phyloP scores from a whole-genome alignment of 2,329 filamentous ascomycete genomes.

The Coniochaeta ligniaria region DNA sequence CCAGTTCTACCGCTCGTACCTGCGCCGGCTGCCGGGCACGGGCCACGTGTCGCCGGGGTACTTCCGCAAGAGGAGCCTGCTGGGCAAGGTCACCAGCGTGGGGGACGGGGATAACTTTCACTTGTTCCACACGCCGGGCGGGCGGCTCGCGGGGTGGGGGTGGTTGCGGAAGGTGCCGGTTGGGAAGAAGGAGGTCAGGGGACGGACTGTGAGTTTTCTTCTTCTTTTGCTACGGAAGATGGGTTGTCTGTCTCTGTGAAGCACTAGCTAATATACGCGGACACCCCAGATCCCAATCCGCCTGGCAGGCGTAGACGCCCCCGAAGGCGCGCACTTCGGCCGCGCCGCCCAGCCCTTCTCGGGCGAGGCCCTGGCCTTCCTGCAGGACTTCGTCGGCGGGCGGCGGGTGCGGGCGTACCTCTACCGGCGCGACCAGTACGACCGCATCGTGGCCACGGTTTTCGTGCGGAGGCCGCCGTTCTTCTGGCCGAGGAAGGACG shows the following conservation, averaged over 20 bases:
- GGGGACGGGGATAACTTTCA: slow-evolving; percentile 97
- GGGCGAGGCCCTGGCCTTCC: slow-evolving; percentile 73
- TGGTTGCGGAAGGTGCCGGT: slow-evolving; percentile 73
- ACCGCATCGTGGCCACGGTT: slow-evolving; percentile 81
- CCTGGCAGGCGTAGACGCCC: slow-evolving; percentile 87
- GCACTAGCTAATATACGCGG: too few species aligned
- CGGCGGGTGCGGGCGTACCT: slow-evolving; percentile 75
- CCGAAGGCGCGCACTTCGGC: slow-evolving; percentile 89
- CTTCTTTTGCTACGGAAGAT: too few species aligned
- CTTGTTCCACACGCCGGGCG: slow-evolving; percentile 91
- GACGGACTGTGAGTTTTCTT: slow-evolving; percentile 60
- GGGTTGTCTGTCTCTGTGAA: too few species aligned
- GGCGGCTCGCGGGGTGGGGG: slow-evolving; percentile 81
- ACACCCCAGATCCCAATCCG: slow-evolving; percentile 86
- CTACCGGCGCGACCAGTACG: slow-evolving; percentile 84
- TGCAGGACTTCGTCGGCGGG: slow-evolving; percentile 64
- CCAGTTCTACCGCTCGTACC: slow-evolving; percentile 64
- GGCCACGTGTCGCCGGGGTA: slow-evolving; percentile 66
- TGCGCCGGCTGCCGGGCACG: slow-evolving; percentile 77
- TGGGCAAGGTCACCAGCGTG: slow-evolving; percentile 85
- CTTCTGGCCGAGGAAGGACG: slow-evolving; percentile 57
- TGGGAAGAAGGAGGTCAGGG: slow-evolving; percentile 61
- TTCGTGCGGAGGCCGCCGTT: slow-evolving; percentile 60
- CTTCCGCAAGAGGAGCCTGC: slow-evolving; percentile 69
- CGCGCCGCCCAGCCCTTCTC: slow-evolving; percentile 77